phyloP scores from a whole-genome alignment of 1,284 basidiomycete species.

The Ceratobasidium sp. region DNA sequence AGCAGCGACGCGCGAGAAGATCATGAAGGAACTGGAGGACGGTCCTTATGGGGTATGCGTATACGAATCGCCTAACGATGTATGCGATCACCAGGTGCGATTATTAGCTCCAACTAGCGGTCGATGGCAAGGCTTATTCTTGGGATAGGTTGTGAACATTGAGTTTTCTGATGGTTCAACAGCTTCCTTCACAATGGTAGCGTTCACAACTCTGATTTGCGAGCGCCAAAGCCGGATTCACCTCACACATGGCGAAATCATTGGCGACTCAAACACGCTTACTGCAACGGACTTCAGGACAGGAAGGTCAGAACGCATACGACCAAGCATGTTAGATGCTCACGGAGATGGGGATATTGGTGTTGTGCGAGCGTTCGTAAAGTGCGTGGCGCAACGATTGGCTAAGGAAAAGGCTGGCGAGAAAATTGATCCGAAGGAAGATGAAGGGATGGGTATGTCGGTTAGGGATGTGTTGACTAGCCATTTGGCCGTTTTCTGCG shows the following conservation, averaged over 20 bases:
- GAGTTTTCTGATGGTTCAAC: conserved; percentile 84
- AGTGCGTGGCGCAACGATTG: conserved; percentile 70
- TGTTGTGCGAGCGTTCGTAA: conserved; percentile 77
- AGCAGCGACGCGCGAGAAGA: conserved; percentile 81
- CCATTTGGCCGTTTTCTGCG: conserved; percentile 87
- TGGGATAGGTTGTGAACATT: conserved; percentile 77
- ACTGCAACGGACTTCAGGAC: conserved; percentile 84
- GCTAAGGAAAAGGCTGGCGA: conserved; percentile 36
- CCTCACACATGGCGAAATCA: conserved; percentile 85
- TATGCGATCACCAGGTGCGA: conserved; percentile 78
- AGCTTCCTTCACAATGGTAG: conserved; percentile 87
- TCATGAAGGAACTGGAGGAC: conserved; percentile 71
- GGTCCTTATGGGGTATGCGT: conserved; percentile 87
- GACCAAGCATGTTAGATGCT: conserved; percentile 29
- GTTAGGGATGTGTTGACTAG: conserved; percentile 78
- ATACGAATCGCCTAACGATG: conserved; percentile 85
- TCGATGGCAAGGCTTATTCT: background rate
- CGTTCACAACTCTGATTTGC: conserved; percentile 76
- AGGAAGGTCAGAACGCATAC: conserved; percentile 10
- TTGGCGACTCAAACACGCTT: conserved; percentile 83
- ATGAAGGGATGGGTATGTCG: conserved; percentile 70
- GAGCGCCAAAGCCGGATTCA: conserved; percentile 82
- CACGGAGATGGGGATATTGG: conserved; percentile 88
- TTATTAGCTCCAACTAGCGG: background rate
- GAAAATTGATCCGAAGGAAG: conserved; percentile 65